These are phyloP conservation scores for Phialophora macrospora DNA, from an alignment of 2,329 filamentous ascomycete genomes.

Conservation along the genomic window DNA sequence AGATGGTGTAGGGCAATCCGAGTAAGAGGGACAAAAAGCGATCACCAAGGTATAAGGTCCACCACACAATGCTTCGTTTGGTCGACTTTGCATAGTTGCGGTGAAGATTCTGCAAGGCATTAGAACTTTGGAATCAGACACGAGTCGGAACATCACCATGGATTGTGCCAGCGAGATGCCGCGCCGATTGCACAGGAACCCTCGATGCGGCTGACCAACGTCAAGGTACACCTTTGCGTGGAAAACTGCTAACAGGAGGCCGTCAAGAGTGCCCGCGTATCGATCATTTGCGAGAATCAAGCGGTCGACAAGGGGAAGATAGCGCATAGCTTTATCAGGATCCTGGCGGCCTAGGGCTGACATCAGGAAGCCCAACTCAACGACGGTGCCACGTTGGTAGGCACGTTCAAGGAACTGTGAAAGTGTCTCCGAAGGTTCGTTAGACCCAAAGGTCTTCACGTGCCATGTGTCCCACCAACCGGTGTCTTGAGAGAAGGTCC, in stretches of 20 bases:
- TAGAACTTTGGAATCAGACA: not conserved
- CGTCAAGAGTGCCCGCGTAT: slow-evolving; percentile 10
- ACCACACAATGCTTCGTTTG: slow-evolving; percentile 19
- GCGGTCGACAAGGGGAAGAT: slow-evolving; percentile 20
- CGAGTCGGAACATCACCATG: slow-evolving; percentile 15
- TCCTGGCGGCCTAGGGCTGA: slow-evolving; percentile 20
- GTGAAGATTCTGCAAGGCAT: slow-evolving; percentile 21
- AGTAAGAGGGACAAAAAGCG: slow-evolving; percentile 22
- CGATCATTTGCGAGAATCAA: slow-evolving; percentile 17
- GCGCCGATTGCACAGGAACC: slow-evolving; percentile 23
- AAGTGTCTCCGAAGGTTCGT: slow-evolving; percentile 2
- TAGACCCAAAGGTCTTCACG: slow-evolving; percentile 20
- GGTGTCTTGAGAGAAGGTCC: slow-evolving; percentile 4
- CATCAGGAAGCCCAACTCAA: slow-evolving; percentile 21
- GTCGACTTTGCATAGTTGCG: slow-evolving; percentile 13
- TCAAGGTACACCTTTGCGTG: slow-evolving; percentile 23
- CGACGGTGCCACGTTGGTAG: not conserved
- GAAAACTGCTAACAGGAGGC: slow-evolving; percentile 17
- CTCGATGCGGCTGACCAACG: slow-evolving; percentile 22
- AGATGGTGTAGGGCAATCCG: slow-evolving; percentile 21
- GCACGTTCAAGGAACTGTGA: slow-evolving; percentile 8
- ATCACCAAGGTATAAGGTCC: slow-evolving; percentile 23
- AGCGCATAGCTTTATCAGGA: slow-evolving; percentile 3
- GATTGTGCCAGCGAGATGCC: slow-evolving; percentile 16
- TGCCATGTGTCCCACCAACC: slow-evolving; percentile 23